These are phyloP conservation scores for Incumbomyces delicatus DNA, from an alignment of 2,329 filamentous ascomycete genomes.

Conservation along the genomic window DNA sequence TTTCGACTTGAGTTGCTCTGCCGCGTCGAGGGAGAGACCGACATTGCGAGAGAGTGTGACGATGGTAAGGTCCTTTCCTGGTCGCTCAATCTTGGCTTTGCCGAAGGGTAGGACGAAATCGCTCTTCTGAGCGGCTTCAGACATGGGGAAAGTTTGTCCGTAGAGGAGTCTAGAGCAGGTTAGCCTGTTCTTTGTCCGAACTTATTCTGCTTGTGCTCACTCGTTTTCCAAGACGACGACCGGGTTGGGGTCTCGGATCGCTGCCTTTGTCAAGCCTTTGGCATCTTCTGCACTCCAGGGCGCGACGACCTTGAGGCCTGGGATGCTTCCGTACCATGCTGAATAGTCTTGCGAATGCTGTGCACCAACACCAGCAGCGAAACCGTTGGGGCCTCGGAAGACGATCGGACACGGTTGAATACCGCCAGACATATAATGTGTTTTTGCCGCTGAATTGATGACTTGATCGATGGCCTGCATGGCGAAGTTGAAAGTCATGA, in stretches of 20 bases:
- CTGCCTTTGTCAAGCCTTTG: conserved; percentile 94
- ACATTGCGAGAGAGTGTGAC: conserved; percentile 92
- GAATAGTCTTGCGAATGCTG: conserved; percentile 99
- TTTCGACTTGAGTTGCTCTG: conserved; percentile 86
- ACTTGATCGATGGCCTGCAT: conserved; percentile 99
- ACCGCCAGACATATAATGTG: conserved; percentile 99
- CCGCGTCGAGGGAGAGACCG: conserved; percentile 78
- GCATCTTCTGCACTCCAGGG: conserved; percentile 97
- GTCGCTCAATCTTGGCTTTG: conserved; percentile 97
- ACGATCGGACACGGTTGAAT: conserved; percentile 99
- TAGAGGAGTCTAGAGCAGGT: conserved; percentile 59
- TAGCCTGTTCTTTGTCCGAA: conserved; percentile 17
- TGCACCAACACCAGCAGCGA: conserved; percentile 86
- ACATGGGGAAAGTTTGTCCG: conserved; percentile 93
- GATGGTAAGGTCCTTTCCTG: conserved; percentile 91
- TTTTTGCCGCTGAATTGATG: conserved; percentile 98
- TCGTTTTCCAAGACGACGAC: conserved; percentile 86
- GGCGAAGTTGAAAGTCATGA: conserved; percentile 99
- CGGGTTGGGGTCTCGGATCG: conserved; percentile 96
- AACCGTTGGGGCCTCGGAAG: conserved; percentile 98
- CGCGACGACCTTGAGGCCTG: conserved; percentile 90
- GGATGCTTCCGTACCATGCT: conserved; percentile 97
- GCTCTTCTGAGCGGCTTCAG: conserved; percentile 85
- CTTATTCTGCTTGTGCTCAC: conserved; percentile 28
- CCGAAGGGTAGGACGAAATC: conserved; percentile 97